Evolutionary conservation across 192 early-diverging fungal genomes (phyloP), one percentile per base, ranked within the genome.

Genomic region (Bifiguratus adelaidae): DNA sequence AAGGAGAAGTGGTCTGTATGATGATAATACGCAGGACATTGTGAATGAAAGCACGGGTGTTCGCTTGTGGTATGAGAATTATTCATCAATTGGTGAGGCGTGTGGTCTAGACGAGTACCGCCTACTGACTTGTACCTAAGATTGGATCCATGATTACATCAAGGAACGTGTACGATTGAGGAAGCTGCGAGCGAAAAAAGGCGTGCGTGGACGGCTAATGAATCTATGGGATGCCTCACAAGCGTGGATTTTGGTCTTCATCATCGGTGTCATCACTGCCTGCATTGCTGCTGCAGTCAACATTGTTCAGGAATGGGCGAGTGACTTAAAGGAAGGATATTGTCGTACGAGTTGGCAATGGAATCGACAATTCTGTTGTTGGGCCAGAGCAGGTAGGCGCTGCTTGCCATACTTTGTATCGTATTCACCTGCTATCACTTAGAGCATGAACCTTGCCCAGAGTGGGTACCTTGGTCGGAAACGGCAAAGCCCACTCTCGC

Each of bases 111-210:
- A 11, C 37, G 18, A 8, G 15, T 15, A 40, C 37, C 7, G 5
- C 5, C 13, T 21, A 15, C 13, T 40, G 37, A 7, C 22, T 38
- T 20, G 28, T 33, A 7, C 8, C 21, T 6, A 57, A 79, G 89
- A 96, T 65, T 93, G 88, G 87, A 83, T 91, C 30, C 88, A 92
- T 52, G 91, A 93, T 63, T 75, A 82, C 48, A 82, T 83, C 9
- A 80, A 85, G 62, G 91, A 94, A 60, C 71, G 82, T 27, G 71
- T 77, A 15, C 62, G 89, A n/a, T 60, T 80, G 15, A 62, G 77
- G 24, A 73, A 60, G 41, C 38, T 85, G 21, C 70, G 74, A 18
- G 64, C 58, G 1, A 54, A 65, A 25, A 64, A 61, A 16, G 82
- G 81, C n/a, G 32, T 72, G 9, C 53, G 63, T 23, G 85, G 82